These are phyloP conservation scores for Rhizopogon salebrosus DNA, from an alignment of 768 basidiomycete species.

Conservation along the genomic window DNA sequence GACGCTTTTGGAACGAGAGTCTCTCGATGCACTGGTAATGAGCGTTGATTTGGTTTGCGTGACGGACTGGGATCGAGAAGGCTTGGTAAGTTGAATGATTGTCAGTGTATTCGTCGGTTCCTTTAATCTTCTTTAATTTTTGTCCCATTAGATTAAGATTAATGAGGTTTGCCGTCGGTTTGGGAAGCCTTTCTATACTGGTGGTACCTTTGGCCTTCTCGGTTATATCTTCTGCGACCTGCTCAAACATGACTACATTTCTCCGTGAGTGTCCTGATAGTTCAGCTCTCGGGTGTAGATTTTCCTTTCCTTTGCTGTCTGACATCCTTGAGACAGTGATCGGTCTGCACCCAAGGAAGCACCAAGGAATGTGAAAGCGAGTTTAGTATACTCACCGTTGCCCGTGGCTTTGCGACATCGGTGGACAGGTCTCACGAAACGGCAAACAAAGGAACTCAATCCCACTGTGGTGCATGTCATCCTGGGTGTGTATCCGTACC, in stretches of 20 bases:
- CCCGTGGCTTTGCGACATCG: constrained; percentile 56
- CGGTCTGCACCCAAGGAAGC: constrained; percentile 56
- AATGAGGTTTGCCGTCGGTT: constrained; percentile 76
- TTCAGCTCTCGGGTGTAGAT: constrained; percentile 4
- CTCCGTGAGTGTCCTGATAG: constrained; percentile 53
- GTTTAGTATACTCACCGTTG: constrained; percentile 62
- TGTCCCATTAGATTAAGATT: constrained; percentile 53
- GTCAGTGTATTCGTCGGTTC: background rate
- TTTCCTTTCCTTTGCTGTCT: background rate
- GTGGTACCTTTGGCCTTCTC: constrained; percentile 82
- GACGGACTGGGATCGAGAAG: constrained; percentile 70
- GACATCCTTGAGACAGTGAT: constrained; percentile 38
- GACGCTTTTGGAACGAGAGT: constrained; percentile 42
- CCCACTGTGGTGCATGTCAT: constrained; percentile 68
- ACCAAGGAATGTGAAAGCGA: constrained; percentile 55
- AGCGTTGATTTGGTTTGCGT: constrained; percentile 82
- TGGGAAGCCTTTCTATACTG: constrained; percentile 83
- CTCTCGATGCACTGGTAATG: constrained; percentile 54
- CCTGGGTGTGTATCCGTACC: constrained; percentile 45
- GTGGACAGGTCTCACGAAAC: constrained; percentile 67
- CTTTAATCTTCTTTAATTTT: constrained; percentile 10
- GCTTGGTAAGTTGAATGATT: constrained; percentile 50
- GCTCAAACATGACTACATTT: constrained; percentile 78
- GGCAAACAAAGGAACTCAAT: constrained; percentile 80
- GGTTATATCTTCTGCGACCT: constrained; percentile 97